phyloP scores from a whole-genome alignment of 2,329 filamentous ascomycete genomes.

The Phaeosphaeriaceae sp. region DNA sequence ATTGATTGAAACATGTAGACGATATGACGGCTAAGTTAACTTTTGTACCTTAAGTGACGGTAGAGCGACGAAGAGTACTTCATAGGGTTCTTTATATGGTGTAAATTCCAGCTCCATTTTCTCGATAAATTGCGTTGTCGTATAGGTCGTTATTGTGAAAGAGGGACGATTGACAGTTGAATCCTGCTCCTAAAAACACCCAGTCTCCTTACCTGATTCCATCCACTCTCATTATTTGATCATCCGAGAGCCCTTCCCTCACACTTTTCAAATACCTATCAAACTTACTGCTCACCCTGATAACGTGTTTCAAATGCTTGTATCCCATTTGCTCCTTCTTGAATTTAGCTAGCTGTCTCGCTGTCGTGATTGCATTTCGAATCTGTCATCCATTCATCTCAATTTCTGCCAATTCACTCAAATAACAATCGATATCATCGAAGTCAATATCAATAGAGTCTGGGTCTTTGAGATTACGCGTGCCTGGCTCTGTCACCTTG shows the following conservation, averaged over 20 bases:
- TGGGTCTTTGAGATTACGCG: too few relatives aligned
- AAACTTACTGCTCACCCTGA: conserved; percentile 17
- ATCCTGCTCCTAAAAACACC: too few relatives aligned
- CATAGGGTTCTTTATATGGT: too few relatives aligned
- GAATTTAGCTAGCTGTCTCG: conserved; percentile 25
- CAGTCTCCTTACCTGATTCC: background rate
- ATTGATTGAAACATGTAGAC: too few relatives aligned
- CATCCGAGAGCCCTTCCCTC: conserved; percentile 12
- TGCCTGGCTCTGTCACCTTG: too few relatives aligned
- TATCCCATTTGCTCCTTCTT: conserved; percentile 12
- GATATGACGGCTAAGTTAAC: too few relatives aligned
- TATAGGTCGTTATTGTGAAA: too few relatives aligned
- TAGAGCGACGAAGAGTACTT: too few relatives aligned
- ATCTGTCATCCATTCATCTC: conserved; percentile 57
- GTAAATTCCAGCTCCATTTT: too few relatives aligned
- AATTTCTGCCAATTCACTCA: conserved; percentile 40
- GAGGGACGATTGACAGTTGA: too few relatives aligned
- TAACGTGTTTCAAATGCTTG: conserved; percentile 11
- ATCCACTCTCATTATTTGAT: conserved; percentile 3
- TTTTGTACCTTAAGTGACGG: too few relatives aligned
- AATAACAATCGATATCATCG: conserved; percentile 7
- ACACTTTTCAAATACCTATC: conserved; percentile 12
- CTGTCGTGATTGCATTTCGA: conserved; percentile 45
- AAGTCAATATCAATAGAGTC: conserved; percentile 4
- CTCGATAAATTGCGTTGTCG: too few relatives aligned